These are phyloP conservation scores for Ophiostoma himal-ulmi DNA, from an alignment of 2,329 filamentous ascomycete genomes.

Conservation along the genomic window DNA sequence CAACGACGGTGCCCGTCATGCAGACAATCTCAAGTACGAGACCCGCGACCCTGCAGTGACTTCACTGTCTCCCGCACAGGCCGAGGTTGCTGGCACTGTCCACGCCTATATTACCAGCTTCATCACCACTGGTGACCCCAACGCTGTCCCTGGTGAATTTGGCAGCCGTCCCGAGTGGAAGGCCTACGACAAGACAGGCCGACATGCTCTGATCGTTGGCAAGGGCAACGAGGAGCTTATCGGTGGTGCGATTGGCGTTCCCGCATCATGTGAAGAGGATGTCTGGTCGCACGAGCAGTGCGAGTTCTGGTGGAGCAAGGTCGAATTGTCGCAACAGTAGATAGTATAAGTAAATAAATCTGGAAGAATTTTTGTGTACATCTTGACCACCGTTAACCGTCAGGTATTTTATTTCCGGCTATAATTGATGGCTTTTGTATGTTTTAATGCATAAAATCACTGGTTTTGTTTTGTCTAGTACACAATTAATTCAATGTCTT, in stretches of 20 bases:
- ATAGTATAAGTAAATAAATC: neutral
- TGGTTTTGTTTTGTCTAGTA: too few species aligned
- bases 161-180: conserved; percentile 2
- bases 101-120: conserved; percentile 47
- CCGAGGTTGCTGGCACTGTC: conserved; percentile 38
- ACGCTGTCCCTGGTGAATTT: conserved; percentile 5
- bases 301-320: conserved; percentile 44
- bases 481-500: too few species aligned
- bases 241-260: conserved; percentile 35
- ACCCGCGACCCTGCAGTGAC: conserved; percentile 35
- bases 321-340: conserved; percentile 23
- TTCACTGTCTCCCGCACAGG: conserved; percentile 36
- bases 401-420: too few species aligned
- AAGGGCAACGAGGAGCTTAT: conserved; percentile 44
- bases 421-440: too few species aligned
- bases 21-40: conserved; percentile 45
- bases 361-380: neutral
- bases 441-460: too few species aligned
- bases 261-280: conserved; percentile 38
- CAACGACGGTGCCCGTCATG: conserved; percentile 43
- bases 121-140: conserved; percentile 35
- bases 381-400: too few species aligned
- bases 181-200: conserved; percentile 27
- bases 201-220: conserved; percentile 40
- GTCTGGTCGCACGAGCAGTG: conserved; percentile 40